phyloP scores from a whole-genome alignment of 2,329 filamentous ascomycete species.

The Exophiala aquamarina region DNA sequence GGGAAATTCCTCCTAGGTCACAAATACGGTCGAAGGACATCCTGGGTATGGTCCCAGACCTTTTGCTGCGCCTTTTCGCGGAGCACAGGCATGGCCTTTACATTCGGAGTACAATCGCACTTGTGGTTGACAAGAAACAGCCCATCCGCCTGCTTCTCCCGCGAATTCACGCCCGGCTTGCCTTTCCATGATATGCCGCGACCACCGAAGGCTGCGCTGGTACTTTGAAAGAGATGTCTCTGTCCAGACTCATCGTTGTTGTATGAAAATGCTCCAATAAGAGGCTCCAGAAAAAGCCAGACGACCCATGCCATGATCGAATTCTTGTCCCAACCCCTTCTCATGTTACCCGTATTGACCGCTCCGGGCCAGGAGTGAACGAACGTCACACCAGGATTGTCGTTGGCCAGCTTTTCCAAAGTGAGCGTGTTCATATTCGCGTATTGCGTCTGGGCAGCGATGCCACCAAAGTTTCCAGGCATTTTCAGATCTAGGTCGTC shows the following conservation, averaged over 20 bases:
- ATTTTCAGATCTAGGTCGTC: constrained; percentile 39
- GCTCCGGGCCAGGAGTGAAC: constrained; percentile 39
- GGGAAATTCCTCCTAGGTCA: not conserved
- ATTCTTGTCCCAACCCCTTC: constrained; percentile 19
- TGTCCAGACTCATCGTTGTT: constrained; percentile 42
- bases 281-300: constrained; percentile 11
- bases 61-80: constrained; percentile 31
- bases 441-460: constrained; percentile 36
- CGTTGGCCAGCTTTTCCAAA: constrained; percentile 35
- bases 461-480: constrained; percentile 32
- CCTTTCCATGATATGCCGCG: constrained; percentile 16
- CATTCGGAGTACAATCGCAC: constrained; percentile 31
- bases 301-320: constrained; percentile 28
- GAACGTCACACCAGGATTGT: constrained; percentile 35
- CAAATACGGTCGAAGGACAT: constrained; percentile 16
- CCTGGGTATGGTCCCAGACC: constrained; percentile 33
- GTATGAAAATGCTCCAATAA: constrained; percentile 26
- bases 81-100: constrained; percentile 29
- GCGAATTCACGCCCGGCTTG: constrained; percentile 26
- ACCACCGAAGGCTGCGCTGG: constrained; percentile 33
- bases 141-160: constrained; percentile 22
- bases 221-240: constrained; percentile 44
- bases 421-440: constrained; percentile 33
- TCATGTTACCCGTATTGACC: constrained; percentile 39
- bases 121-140: constrained; percentile 31